Evolutionary conservation across 176 grass and related monocot genomes (phyloP).

Genomic region (Bothriochloa decipiens): DNA sequence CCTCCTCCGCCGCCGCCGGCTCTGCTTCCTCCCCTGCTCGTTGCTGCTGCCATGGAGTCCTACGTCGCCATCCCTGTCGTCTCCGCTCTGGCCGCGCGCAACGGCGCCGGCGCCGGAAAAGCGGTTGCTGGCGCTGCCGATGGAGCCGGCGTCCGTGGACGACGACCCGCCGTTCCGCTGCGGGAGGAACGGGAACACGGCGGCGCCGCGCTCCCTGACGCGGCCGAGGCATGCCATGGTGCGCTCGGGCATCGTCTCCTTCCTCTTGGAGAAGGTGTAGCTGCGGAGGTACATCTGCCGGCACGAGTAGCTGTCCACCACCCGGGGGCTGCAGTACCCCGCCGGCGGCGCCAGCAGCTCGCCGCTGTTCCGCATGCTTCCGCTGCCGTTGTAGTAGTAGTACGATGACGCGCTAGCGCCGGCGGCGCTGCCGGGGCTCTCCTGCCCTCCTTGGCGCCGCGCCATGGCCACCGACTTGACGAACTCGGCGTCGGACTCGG

Average conservation of each 20-base stretch:
- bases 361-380: conserved; percentile 38
- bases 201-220: conserved; percentile 62
- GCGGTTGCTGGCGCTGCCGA: conserved; percentile 41
- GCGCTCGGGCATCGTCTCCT: conserved; percentile 84
- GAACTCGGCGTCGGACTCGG: conserved; percentile 96
- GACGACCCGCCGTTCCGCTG: conserved; percentile 18
- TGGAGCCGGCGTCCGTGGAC: conserved; percentile 24
- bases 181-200: conserved; percentile 58
- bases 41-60: neutral
- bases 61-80: neutral
- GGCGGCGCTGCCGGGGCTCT: conserved; percentile 28
- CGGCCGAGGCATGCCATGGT: conserved; percentile 71
- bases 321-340: conserved; percentile 42
- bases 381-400: neutral
- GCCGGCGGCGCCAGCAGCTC: neutral
- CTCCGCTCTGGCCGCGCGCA: no score
- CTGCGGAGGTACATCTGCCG: conserved; percentile 94
- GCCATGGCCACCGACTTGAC: conserved; percentile 67
- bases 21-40: neutral
- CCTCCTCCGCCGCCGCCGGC: conserved; percentile 23
- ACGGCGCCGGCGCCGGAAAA: no score
- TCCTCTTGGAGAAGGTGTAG: conserved; percentile 90
- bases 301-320: conserved; percentile 96
- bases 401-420: neutral
- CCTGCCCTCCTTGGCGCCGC: conserved; percentile 35